Conservation (phyloP, 2,329 filamentous ascomycete genomes). For the Ceratocystis variospora region DNA sequence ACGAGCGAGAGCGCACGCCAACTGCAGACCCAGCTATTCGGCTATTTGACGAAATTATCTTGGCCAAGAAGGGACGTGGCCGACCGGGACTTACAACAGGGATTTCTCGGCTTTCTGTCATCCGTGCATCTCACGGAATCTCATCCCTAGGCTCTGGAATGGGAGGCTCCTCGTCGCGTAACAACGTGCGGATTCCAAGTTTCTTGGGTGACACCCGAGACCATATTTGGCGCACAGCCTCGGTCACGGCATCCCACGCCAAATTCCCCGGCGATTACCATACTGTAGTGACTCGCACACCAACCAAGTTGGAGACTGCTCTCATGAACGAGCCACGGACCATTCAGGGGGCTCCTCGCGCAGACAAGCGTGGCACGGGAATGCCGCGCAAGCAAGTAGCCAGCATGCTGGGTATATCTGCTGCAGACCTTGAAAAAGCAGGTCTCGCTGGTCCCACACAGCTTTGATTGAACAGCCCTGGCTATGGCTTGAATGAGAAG, state of each 20-base stretch:
- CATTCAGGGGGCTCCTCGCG: conserved; percentile 71
- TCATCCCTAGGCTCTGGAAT: conserved; percentile 24
- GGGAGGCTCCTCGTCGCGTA: conserved; percentile 21
- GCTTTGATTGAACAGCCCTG: conserved; percentile 10
- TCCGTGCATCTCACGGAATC: conserved; percentile 37
- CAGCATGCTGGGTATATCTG: conserved; percentile 34
- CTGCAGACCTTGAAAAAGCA: conserved; percentile 23
- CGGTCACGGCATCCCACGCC: conserved; percentile 44
- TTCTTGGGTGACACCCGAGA: conserved; percentile 62
- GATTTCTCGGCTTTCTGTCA: conserved; percentile 46
- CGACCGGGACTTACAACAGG: conserved; percentile 52
- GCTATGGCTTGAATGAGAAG: not conserved
- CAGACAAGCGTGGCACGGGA: conserved; percentile 38
- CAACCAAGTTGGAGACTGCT: conserved; percentile 68
- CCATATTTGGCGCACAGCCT: conserved; percentile 63
- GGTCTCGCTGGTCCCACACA: conserved; percentile 8
- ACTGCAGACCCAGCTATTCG: conserved; percentile 52
- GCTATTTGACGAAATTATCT: conserved; percentile 71
- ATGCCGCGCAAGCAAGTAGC: conserved; percentile 44
- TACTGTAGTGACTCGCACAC: conserved; percentile 49
- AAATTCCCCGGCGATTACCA: conserved; percentile 52
- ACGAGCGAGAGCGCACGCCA: conserved; percentile 57
- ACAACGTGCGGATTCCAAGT: conserved; percentile 33
- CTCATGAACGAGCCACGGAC: conserved; percentile 86
- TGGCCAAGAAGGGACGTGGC: conserved; percentile 59